These are phyloP conservation scores for Chlamydomonas sp. DNA, from an alignment of 139 green algal species.

Conservation along the genomic window DNA sequence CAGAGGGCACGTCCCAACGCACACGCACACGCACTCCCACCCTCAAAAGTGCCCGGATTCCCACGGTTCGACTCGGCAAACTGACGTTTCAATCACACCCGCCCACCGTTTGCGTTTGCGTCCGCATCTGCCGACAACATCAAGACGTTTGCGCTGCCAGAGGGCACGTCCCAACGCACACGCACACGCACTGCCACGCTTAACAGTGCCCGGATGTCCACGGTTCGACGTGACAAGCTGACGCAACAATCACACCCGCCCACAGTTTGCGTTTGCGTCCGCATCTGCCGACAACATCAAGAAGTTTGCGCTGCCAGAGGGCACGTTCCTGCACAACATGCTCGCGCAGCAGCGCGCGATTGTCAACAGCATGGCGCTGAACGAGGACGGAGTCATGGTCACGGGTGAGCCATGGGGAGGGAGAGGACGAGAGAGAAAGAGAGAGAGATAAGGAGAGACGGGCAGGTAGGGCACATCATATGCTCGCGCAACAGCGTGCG, in stretches of 20 bases:
- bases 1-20: conserved; percentile 71
- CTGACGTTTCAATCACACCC: no score
- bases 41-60: no score
- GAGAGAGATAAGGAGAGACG: no score
- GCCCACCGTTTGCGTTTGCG: conserved; percentile 79
- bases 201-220: no score
- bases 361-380: conserved; percentile 87
- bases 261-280: conserved; percentile 82
- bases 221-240: no score
- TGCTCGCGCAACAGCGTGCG: conserved; percentile 79
- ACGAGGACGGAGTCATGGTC: conserved; percentile 89
- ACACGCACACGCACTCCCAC: no score
- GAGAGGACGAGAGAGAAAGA: no score
- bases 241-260: no score
- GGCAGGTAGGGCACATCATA: no score
- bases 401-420: conserved; percentile 49
- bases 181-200: no score
- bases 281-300: conserved; percentile 95
- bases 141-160: conserved; percentile 90
- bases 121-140: conserved; percentile 89
- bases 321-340: conserved; percentile 93
- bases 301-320: conserved; percentile 78
- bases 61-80: no score
- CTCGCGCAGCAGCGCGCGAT: conserved; percentile 86
- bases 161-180: conserved; percentile 83